Conservation (phyloP, 2,329 filamentous ascomycete genomes). For the Nothophoma quercina region DNA sequence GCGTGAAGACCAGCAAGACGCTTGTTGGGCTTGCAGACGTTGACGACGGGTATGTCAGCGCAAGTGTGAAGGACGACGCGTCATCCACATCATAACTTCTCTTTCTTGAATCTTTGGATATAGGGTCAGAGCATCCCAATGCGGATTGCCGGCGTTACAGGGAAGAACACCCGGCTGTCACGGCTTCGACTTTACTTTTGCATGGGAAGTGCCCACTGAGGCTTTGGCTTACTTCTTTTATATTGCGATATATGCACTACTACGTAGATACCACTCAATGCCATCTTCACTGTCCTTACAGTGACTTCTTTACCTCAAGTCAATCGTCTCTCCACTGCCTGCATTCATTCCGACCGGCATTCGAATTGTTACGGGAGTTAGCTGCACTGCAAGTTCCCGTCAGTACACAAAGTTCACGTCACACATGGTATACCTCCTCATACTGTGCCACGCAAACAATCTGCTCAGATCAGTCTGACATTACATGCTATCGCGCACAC, state of each 20-base stretch:
- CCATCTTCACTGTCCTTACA: neutral
- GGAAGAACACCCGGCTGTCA: neutral
- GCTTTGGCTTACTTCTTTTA: neutral
- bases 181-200: neutral
- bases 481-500: too few species aligned
- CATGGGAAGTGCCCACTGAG: neutral
- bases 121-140: neutral
- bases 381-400: too few species aligned
- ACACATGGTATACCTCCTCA: too few species aligned
- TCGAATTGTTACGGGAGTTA: neutral
- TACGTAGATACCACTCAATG: conserved; percentile 12
- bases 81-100: neutral
- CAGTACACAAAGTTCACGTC: too few species aligned
- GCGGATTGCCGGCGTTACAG: neutral
- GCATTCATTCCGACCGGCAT: neutral
- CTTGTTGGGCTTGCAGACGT: conserved; percentile 50
- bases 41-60: conserved; percentile 41
- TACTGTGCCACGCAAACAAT: too few species aligned
- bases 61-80: conserved; percentile 37
- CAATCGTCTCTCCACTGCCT: neutral
- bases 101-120: neutral
- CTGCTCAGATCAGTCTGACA: too few species aligned
- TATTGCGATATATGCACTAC: neutral
- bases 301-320: neutral
- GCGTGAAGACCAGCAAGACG: conserved; percentile 53